Conservation (phyloP, 2,329 filamentous ascomycete species). For the Calcarisporium arbuscula region DNA sequence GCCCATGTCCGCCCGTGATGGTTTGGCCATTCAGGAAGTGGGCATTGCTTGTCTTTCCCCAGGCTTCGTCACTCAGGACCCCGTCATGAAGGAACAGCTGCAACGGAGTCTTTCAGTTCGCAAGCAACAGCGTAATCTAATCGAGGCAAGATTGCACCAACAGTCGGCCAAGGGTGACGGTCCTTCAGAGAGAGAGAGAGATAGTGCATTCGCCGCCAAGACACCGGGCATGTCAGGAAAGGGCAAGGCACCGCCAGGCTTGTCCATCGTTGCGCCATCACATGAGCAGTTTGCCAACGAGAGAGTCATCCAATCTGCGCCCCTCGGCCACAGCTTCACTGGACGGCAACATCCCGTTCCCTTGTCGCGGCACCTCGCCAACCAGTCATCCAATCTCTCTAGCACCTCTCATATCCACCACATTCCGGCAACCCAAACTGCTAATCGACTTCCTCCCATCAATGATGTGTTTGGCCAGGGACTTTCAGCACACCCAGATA, state of each 20-base stretch:
- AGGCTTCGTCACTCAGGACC: slow-evolving; percentile 92
- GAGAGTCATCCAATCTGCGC: slow-evolving; percentile 93
- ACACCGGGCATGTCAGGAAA: slow-evolving; percentile 68
- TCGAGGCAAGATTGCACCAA: slow-evolving; percentile 84
- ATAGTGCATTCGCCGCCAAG: slow-evolving; percentile 51
- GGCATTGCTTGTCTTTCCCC: slow-evolving; percentile 92
- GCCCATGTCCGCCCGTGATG: slow-evolving; percentile 73
- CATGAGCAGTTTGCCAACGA: slow-evolving; percentile 90
- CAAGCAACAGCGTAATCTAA: slow-evolving; percentile 91
- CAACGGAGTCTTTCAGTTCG: slow-evolving; percentile 89
- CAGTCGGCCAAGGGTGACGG: slow-evolving; percentile 74
- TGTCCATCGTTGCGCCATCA: slow-evolving; percentile 92
- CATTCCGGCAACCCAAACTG: slow-evolving; percentile 78
- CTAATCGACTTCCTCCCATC: slow-evolving; percentile 87
- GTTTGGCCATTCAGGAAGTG: slow-evolving; percentile 81
- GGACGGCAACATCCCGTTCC: slow-evolving; percentile 76
- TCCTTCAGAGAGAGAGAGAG: slow-evolving; percentile 49
- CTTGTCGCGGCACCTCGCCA: slow-evolving; percentile 68
- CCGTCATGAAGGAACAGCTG: slow-evolving; percentile 91
- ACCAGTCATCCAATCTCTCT: slow-evolving; percentile 75
- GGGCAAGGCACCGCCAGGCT: slow-evolving; percentile 76
- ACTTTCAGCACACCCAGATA: slow-evolving; percentile 57
- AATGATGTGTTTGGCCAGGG: slow-evolving; percentile 89
- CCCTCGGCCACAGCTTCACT: slow-evolving; percentile 90
- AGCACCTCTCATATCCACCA: slow-evolving; percentile 89